Evolutionary conservation across 257 asterid species (phyloP).

Genomic region (Petunia secreta): DNA sequence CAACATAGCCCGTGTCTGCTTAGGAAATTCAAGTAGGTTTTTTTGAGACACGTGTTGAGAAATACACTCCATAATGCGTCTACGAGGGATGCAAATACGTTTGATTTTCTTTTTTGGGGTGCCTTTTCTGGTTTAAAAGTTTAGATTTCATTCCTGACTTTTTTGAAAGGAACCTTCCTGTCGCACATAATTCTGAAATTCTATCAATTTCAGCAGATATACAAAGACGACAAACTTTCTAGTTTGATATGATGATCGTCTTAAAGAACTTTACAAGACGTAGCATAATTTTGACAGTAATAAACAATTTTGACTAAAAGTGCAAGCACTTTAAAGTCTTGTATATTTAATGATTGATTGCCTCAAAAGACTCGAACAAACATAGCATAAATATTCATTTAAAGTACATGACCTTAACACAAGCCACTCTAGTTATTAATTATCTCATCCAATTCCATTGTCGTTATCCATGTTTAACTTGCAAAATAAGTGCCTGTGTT

Average conservation of each 20-base stretch:
- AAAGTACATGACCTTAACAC: not conserved
- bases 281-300: no score
- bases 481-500: not conserved
- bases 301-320: not conserved
- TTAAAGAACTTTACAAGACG: not conserved
- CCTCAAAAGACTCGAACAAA: not conserved
- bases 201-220: not conserved
- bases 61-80: not conserved
- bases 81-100: not conserved
- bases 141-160: not conserved
- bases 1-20: not conserved
- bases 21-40: constrained; percentile 1
- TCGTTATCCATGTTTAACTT: not conserved
- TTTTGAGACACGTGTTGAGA: not conserved
- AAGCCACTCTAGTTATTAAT: not conserved
- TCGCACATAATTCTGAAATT: not conserved
- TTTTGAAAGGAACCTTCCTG: not conserved
- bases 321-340: not conserved
- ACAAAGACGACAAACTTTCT: not conserved
- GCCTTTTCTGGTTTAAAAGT: not conserved
- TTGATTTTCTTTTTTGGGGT: not conserved
- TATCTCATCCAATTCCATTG: not conserved
- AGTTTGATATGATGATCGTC: constrained; percentile 13
- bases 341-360: not conserved
- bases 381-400: not conserved